Evolutionary conservation across 345 rosid genomes (phyloP).

Genomic region (Aquilaria sinensis): DNA sequence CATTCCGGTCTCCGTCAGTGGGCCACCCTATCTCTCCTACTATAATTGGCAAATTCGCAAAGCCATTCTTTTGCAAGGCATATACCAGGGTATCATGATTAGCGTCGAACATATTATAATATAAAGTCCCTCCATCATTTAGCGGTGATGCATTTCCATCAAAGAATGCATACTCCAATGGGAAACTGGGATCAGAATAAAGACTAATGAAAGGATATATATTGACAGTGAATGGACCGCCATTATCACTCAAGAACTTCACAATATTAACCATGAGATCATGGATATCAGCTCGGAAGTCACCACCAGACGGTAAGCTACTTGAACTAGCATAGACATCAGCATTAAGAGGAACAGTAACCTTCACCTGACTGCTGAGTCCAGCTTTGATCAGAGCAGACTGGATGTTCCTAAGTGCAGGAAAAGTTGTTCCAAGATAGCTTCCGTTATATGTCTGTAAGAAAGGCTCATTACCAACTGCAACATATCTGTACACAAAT

Average conservation of each 20-base stretch:
- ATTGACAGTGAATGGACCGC: slow-evolving; percentile 78
- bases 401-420: slow-evolving; percentile 77
- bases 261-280: slow-evolving; percentile 67
- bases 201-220: slow-evolving; percentile 95
- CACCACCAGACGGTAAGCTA: slow-evolving; percentile 69
- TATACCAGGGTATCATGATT: slow-evolving; percentile 79
- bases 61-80: slow-evolving; percentile 84
- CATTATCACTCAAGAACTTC: slow-evolving; percentile 60
- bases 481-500: slow-evolving; percentile 63
- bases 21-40: slow-evolving; percentile 98
- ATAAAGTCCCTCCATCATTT: slow-evolving; percentile 56
- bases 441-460: slow-evolving; percentile 70
- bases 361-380: slow-evolving; percentile 65
- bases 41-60: slow-evolving; percentile 61
- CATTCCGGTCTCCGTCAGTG: slow-evolving; percentile 78
- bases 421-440: slow-evolving; percentile 55
- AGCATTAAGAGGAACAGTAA: slow-evolving; percentile 77
- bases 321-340: slow-evolving; percentile 57
- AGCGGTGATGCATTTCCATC: slow-evolving; percentile 60
- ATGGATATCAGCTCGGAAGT: slow-evolving; percentile 78
- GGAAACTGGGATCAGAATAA: slow-evolving; percentile 65
- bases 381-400: slow-evolving; percentile 79
- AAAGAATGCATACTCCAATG: slow-evolving; percentile 84
- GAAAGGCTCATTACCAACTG: slow-evolving; percentile 97
- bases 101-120: slow-evolving; percentile 84